A percentile compares a stretch with the other conserved stretches of the same genome.
Evolutionary conservation across 305 asterid species (phyloP).

Genomic region (Fraxinus sp.): DNA sequence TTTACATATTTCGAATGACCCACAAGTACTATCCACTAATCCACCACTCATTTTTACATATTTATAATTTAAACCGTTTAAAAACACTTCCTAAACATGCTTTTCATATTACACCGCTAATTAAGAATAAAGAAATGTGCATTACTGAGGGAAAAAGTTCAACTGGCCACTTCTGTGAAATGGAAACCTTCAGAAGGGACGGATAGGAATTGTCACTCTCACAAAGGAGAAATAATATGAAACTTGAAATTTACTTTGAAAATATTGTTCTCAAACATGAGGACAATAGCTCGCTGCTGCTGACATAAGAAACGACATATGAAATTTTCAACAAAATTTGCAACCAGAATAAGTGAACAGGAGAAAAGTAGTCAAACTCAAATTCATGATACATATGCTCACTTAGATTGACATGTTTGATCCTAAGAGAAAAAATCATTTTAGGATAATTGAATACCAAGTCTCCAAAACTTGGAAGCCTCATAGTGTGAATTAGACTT

Average conservation of each 20-base stretch:
- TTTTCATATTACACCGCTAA: background rate
- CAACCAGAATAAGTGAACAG: background rate
- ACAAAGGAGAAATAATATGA: background rate
- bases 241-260: background rate
- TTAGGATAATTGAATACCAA: background rate
- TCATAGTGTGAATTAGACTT: background rate
- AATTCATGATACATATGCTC: background rate
- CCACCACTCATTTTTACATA: background rate
- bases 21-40: background rate
- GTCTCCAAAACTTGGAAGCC: background rate
- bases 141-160: background rate
- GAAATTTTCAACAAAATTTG: background rate
- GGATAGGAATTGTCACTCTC: background rate
- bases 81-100: background rate
- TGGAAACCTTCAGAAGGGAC: background rate
- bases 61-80: background rate
- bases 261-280: background rate
- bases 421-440: background rate
- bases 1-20: background rate
- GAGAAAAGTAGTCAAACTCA: background rate
- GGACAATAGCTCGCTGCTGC: background rate
- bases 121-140: background rate
- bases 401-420: background rate
- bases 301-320: background rate
- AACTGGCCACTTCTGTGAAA: background rate